Evolutionary conservation across 2,329 filamentous ascomycete species (phyloP), one percentile per base, ranked within the genome.

Genomic region (Ascomycota sp.): DNA sequence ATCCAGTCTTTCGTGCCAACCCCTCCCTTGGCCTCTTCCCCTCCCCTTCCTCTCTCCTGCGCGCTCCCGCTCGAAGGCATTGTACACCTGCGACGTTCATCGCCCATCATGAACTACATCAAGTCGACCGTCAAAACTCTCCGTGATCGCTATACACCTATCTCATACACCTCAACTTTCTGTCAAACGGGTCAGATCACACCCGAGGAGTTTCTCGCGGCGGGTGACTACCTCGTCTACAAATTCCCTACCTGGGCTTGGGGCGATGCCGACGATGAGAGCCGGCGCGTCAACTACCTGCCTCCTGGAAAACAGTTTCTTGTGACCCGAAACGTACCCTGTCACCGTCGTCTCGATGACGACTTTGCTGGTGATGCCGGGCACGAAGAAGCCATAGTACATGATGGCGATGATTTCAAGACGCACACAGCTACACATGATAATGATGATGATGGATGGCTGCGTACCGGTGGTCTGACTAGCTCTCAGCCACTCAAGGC

Each of bases 191-290:
- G 89, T 40, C 80, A 95, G 59, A 89, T 98, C 55, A 95, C 86
- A 0, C 86, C 86, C 12, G 86, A 94, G 47, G 89, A 98, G 63
- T 98, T 98, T 53, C 65, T 94, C 30, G 76, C 79, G 4, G 89
- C 89, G 4, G 89, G 89, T 43, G 89, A 98, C 59, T 98, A 95
- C 52, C 73, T 98, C 23, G 85, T 93, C 46, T 93, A 91, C 72
- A 95, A 94, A 61, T 98, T 98, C 57, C 89, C 86, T 7, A 92
- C 86, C 34, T 98, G 89, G 89, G 78, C 81, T 29, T 98, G 89
- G 89, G 74, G 78, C 39, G 81, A 89, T 44, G 85, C 86, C 40
- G 79, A 86, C 32, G 71, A 74, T n/a, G 69, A 75, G 2, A 65
- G 69, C 36, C 80, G 82, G 51, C 76, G 83, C 38, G 79, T 80